Evolutionary conservation across 1,284 basidiomycete genomes (phyloP), one percentile per base, ranked within the genome.

Genomic region (Microbotryomycetes sp.): DNA sequence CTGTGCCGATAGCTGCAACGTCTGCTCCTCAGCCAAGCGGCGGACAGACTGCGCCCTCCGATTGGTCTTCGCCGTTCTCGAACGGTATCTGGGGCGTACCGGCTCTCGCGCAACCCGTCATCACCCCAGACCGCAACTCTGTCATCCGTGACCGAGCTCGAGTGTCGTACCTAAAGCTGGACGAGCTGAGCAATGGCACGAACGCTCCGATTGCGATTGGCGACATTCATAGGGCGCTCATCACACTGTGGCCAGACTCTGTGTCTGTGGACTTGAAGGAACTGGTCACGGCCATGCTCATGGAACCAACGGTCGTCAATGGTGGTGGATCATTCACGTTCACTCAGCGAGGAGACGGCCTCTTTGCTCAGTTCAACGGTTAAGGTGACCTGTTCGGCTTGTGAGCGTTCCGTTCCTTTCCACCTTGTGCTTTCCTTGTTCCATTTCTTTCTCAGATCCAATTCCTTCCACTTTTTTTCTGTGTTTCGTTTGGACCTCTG

Each of bases 121-220:
- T 66, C 7, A 54, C 57, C 29, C 66, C 65, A 35, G 70, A 71
- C 57, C 64, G 70, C 3, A 51, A 55, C 11, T 67, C 65, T 31
- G 61, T 71, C 54, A 61, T 71, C 18, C 65, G 70, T n/a, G 70
- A 71, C 54, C 66, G 70, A 5, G 62, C 63, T 16, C 54, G 62
- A 27, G 63, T 71, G 18, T 59, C 66, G 3, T 66, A 61, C 61
- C 59, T 62, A 45, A 67, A 68, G 56, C 58, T 71, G 26, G 62
- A 69, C 49, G 67, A 69, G 56, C 53, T 66, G 4, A 56, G 52
- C 16, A 52, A 57, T 27, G 50, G 57, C 6, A 47, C 56, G 23
- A 56, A 58, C 31, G 50, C 54, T 13, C 59, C 61, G 45, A 60
- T 69, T 47, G 54, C 68, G 7, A 61, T 71, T 41, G 61, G 63